Evolutionary conservation across 2,329 filamentous ascomycete species (phyloP), one percentile per base, ranked within the genome.

Genomic region (Daldinia eschscholtzii): DNA sequence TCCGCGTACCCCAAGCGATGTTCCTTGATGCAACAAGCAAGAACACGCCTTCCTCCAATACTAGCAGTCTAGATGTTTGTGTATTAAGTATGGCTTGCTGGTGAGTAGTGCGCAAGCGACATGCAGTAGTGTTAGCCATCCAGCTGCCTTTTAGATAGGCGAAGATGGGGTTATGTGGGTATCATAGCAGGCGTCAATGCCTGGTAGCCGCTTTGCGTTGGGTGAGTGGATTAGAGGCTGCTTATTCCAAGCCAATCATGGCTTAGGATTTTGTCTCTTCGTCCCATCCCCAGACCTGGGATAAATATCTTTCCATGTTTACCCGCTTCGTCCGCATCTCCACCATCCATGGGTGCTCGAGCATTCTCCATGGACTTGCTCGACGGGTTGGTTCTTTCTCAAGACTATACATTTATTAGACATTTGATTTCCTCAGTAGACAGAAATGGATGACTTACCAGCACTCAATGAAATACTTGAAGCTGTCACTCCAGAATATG

Each of bases 391-490:
- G 91, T 75, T 98, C 93, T 82, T 99, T 99, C 81, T 99, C 96
- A 65, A 99, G 87, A 83, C 96, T 98, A 71, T 50, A 28, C 10
- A 56, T 7, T 61, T 60, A 26, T 74, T 57, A 71, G 57, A 35
- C 39, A 53, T 33, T 41, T 6, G 3, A 4, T 78, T 20, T 44
- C 13, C 1, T 57, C 28, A 23, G n/a, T 44, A 30, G 20, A 6
- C 6, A 1, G 26, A 13, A 20, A 5, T 20, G 18, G n/a, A 52
- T 50, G 62, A 90, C 93, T 79, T 88, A 98, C 95, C 96, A 98
- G 88, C 94, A 98, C 83, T 98, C 94, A 76, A 99, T 98, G 76
- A 99, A 99, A 80, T 98, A 98, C 81, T 99, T 99, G 83, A 99
- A 98, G 78, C 93, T 97, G 75, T 97, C 93, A 74, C 93, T 97